These are phyloP conservation scores for Seiridium cupressi DNA, from an alignment of 2,329 filamentous ascomycete species.

Conservation along the genomic window DNA sequence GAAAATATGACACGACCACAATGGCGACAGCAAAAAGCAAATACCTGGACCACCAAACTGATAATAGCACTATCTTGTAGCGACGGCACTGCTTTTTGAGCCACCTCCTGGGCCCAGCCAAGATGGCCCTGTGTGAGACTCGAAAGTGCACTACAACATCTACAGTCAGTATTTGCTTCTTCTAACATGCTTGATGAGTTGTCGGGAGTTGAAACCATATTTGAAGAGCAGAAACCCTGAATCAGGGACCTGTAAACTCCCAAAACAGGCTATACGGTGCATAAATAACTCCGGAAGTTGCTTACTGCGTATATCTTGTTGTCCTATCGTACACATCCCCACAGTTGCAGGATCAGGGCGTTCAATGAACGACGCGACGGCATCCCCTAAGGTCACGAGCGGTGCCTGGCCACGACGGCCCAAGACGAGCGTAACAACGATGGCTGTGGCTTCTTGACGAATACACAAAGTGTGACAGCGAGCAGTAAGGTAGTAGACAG, in stretches of 20 bases:
- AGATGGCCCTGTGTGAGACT: background rate
- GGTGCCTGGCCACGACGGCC: constrained; percentile 34
- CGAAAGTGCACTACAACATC: background rate
- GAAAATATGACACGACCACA: background rate
- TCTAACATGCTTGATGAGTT: no score
- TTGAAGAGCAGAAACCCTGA: no score
- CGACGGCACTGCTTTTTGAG: constrained; percentile 3
- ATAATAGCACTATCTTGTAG: constrained; percentile 9
- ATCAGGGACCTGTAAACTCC: no score
- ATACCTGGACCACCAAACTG: background rate
- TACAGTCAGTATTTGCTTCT: no score
- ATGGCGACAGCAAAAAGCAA: background rate
- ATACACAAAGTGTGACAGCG: constrained; percentile 27
- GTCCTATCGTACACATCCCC: constrained; percentile 15
- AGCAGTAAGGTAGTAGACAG: constrained; percentile 17
- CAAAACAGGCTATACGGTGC: no score
- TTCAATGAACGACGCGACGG: constrained; percentile 47
- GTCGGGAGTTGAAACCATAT: no score
- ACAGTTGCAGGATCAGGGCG: constrained; percentile 41
- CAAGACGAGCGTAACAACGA: constrained; percentile 28
- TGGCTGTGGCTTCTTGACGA: constrained; percentile 34
- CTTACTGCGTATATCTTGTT: constrained; percentile 8
- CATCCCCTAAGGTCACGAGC: constrained; percentile 49
- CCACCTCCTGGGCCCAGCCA: constrained; percentile 14
- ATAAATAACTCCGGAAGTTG: no score